These are phyloP conservation scores for Kluyveromyces sp. DNA, from an alignment of 1,139 yeast species.

Conservation along the genomic window DNA sequence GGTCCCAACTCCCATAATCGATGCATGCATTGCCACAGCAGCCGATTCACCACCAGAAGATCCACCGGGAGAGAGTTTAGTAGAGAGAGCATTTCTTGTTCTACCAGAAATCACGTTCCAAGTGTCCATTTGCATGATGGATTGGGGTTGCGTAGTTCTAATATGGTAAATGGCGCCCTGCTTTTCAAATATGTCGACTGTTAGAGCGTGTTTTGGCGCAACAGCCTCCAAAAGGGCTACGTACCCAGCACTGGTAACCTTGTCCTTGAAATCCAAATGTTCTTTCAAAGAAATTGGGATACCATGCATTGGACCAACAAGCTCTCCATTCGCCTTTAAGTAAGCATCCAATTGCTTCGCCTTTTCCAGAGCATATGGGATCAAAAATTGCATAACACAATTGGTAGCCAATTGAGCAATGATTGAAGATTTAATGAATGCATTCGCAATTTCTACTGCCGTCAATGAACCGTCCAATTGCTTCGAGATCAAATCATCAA, in stretches of 20 bases:
- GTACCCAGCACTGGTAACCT: conserved; percentile 34
- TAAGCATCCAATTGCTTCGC: conserved; percentile 43
- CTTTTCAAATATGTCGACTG: conserved; percentile 34
- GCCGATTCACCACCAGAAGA: conserved; percentile 76
- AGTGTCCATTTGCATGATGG: conserved; percentile 49
- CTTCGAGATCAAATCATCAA: conserved; percentile 33
- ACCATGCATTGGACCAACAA: conserved; percentile 57
- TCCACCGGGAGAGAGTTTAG: conserved; percentile 44
- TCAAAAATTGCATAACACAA: conserved; percentile 38
- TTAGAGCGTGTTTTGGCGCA: conserved; percentile 28
- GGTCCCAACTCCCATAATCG: conserved; percentile 62
- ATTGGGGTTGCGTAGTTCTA: conserved; percentile 53
- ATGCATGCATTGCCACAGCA: conserved; percentile 54
- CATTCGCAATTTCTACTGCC: conserved; percentile 27
- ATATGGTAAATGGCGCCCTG: conserved; percentile 50
- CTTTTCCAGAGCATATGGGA: conserved; percentile 33
- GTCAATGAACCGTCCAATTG: conserved; percentile 26
- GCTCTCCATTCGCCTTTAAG: conserved; percentile 30
- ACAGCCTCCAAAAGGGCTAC: conserved; percentile 30
- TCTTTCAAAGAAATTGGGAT: conserved; percentile 58
- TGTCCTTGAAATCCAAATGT: conserved; percentile 41
- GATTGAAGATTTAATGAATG: conserved; percentile 36
- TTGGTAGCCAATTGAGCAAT: conserved; percentile 47
- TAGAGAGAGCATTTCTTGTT: conserved; percentile 41
- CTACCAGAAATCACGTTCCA: conserved; percentile 40